Conservation (phyloP, 2,329 filamentous ascomycete genomes). For the Myriosclerotinia curreyana region DNA sequence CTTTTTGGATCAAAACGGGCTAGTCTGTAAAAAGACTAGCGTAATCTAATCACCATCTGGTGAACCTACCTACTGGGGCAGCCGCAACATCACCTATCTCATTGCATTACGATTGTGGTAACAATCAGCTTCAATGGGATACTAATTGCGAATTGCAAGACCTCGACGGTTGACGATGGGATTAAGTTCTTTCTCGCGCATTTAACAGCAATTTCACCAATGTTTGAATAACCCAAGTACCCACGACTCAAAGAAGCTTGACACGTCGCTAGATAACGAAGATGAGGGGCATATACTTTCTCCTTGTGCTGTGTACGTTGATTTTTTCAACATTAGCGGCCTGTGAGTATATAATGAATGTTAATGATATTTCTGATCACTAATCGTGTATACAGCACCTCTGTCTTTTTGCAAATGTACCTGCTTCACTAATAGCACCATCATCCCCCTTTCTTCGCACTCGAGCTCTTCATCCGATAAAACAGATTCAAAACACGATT, state of each 20-base stretch:
- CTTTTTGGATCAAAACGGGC: constrained; percentile 15
- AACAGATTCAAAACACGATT: constrained; percentile 23
- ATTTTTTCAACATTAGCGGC: constrained; percentile 32
- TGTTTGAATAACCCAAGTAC: not conserved
- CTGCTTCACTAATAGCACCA: constrained; percentile 67
- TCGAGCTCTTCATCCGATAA: constrained; percentile 30
- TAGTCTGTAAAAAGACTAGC: constrained; percentile 25
- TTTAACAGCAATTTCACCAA: not conserved
- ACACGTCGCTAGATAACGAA: not conserved
- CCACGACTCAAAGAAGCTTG: constrained; percentile 1
- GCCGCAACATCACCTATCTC: constrained; percentile 8
- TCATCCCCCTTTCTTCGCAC: constrained; percentile 53
- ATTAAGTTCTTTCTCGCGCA: not conserved
- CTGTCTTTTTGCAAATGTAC: constrained; percentile 69
- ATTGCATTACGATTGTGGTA: not conserved
- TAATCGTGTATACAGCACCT: constrained; percentile 47
- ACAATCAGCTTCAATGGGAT: not conserved
- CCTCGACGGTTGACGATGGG: not conserved
- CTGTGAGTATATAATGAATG: constrained; percentile 29
- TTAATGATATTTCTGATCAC: constrained; percentile 11
- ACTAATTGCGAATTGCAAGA: not conserved
- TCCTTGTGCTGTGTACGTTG: constrained; percentile 25
- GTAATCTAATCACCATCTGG: not conserved
- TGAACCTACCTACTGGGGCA: constrained; percentile 1
- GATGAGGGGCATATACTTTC: constrained; percentile 16